Percentiles rank a stretch among this genome's conserved stretches.
Conservation (phyloP, 495 filamentous ascomycete species). For the Filosporella fistucella region DNA sequence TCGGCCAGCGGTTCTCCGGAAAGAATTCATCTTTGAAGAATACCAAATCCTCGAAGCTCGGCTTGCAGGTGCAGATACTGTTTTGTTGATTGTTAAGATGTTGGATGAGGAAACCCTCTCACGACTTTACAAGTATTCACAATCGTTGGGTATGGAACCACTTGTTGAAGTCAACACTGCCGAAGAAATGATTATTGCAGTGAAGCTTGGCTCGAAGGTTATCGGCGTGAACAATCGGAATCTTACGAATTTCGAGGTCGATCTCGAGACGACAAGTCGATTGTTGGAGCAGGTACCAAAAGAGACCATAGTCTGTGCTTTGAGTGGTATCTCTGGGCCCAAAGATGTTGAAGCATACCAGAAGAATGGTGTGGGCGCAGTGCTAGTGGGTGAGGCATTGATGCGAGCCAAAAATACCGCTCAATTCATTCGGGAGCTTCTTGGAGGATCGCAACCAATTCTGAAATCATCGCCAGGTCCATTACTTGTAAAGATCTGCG, state of each 20-base stretch:
- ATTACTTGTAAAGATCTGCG: slow-evolving; percentile 89
- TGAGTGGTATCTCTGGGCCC: slow-evolving; percentile 91
- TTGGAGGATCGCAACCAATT: slow-evolving; percentile 49
- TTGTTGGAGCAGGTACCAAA: slow-evolving; percentile 80
- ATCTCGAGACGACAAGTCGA: slow-evolving; percentile 88
- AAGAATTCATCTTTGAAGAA: slow-evolving; percentile 97
- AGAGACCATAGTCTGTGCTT: slow-evolving; percentile 86
- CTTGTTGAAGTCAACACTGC: slow-evolving; percentile 93
- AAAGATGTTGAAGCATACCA: slow-evolving; percentile 86
- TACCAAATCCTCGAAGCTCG: slow-evolving; percentile 97
- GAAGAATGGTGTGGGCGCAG: slow-evolving; percentile 83
- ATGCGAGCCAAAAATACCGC: slow-evolving; percentile 84
- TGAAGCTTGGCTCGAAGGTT: slow-evolving; percentile 83
- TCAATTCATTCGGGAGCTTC: slow-evolving; percentile 73
- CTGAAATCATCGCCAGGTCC: slow-evolving; percentile 26
- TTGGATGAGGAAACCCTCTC: slow-evolving; percentile 70
- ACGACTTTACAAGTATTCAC: slow-evolving; percentile 80
- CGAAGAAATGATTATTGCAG: slow-evolving; percentile 86
- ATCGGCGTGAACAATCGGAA: slow-evolving; percentile 99
- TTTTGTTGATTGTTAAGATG: slow-evolving; percentile 98
- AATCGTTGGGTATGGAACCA: slow-evolving; percentile 93
- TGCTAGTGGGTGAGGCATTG: slow-evolving; percentile 92
- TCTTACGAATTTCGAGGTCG: slow-evolving; percentile 92
- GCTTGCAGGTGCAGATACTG: slow-evolving; percentile 89
- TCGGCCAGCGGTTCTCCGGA: slow-evolving; percentile 84